These are phyloP conservation scores for Castanospermum australe DNA, from an alignment of 306 rosid genomes.

Conservation along the genomic window DNA sequence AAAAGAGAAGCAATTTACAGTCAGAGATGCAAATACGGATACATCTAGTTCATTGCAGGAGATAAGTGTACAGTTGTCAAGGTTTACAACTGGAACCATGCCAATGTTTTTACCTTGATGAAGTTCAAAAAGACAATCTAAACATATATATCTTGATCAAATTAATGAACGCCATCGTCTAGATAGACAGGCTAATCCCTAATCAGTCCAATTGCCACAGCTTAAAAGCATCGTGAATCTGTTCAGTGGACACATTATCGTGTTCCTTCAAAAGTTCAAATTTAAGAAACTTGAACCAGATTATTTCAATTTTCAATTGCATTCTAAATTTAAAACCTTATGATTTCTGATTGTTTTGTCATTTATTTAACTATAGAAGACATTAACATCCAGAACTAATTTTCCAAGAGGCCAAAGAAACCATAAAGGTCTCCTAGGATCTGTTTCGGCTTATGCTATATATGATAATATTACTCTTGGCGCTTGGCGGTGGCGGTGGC, in stretches of 20 bases:
- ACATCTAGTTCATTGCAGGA: background rate
- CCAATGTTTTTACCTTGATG: background rate
- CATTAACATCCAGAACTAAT: background rate
- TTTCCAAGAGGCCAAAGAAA: too few relatives aligned
- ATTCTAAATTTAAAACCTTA: too few relatives aligned
- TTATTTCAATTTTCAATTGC: too few relatives aligned
- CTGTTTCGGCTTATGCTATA: too few relatives aligned
- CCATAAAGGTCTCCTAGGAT: too few relatives aligned
- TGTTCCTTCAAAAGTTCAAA: background rate
- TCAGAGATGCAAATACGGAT: background rate
- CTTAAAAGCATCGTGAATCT: background rate
- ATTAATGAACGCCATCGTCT: background rate
- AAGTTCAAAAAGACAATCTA: background rate
- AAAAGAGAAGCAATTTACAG: background rate
- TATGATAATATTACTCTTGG: too few relatives aligned
- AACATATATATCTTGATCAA: background rate
- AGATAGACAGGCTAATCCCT: background rate
- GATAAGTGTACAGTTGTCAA: background rate
- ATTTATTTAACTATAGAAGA: background rate
- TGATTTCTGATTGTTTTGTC: too few relatives aligned
- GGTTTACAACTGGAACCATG: background rate
- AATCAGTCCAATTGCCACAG: background rate
- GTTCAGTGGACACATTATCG: background rate
- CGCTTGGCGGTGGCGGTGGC: too few relatives aligned
- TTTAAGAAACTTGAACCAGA: too few relatives aligned